Conservation (phyloP, 1,284 basidiomycete species). For the Leccinum pseudoinsigne region DNA sequence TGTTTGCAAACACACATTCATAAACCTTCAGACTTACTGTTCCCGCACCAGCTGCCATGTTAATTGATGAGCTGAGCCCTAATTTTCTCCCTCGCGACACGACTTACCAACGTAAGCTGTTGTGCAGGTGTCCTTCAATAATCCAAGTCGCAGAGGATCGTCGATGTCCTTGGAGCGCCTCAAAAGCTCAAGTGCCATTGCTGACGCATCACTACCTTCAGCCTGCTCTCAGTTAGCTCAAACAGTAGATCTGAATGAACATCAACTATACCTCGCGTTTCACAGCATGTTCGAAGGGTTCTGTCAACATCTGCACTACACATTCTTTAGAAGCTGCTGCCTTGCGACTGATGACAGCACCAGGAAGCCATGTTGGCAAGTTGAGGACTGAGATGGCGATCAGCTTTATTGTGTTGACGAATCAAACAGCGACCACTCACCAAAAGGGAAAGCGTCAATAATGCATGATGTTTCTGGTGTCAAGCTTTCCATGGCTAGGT, state of each 20-base stretch:
- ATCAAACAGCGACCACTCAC: constrained; percentile 5
- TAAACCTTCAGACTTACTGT: not conserved
- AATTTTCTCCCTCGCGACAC: not conserved
- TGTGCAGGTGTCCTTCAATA: constrained; percentile 20
- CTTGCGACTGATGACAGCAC: constrained; percentile 14
- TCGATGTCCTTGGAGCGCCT: not conserved
- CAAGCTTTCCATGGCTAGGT: constrained; percentile 16
- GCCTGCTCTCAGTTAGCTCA: constrained; percentile 13
- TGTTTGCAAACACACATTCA: not conserved
- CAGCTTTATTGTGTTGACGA: not conserved
- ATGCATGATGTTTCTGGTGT: constrained; percentile 22
- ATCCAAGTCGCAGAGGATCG: constrained; percentile 8
- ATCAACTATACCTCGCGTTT: constrained; percentile 16
- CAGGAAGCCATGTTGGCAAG: constrained; percentile 31
- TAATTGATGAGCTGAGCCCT: not conserved
- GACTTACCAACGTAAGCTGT: constrained; percentile 28
- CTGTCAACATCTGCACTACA: constrained; percentile 19
- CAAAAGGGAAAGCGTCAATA: constrained; percentile 24
- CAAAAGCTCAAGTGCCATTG: constrained; percentile 23
- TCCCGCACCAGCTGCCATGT: not conserved
- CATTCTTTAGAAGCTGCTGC: constrained; percentile 18
- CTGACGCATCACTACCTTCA: constrained; percentile 5
- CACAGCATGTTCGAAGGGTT: constrained; percentile 21
- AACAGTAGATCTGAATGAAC: not conserved
- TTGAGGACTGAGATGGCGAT: constrained; percentile 17